These are phyloP conservation scores for Rhodotorula sp. DNA, from an alignment of 1,284 basidiomycete species.

Conservation along the genomic window DNA sequence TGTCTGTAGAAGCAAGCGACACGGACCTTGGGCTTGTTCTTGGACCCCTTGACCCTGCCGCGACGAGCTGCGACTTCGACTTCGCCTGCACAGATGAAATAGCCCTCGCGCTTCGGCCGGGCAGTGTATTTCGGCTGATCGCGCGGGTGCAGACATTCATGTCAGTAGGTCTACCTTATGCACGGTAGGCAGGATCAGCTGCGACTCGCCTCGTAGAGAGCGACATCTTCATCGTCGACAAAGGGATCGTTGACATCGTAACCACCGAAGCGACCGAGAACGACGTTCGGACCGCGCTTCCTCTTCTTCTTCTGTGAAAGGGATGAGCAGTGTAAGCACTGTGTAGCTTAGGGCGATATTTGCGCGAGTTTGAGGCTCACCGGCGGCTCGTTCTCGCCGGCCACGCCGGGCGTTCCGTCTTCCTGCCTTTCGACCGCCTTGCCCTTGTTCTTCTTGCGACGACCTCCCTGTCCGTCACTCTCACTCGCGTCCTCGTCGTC, in stretches of 20 bases:
- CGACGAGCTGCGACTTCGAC: slow-evolving; percentile 61
- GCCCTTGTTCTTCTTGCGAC: slow-evolving; percentile 45
- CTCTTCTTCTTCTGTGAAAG: slow-evolving; percentile 58
- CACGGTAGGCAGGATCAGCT: not conserved
- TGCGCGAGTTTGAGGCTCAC: slow-evolving; percentile 8
- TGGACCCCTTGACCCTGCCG: slow-evolving; percentile 33
- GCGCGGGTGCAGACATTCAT: too few species aligned
- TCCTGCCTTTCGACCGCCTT: slow-evolving; percentile 47
- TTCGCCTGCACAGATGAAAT: slow-evolving; percentile 63
- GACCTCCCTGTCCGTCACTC: slow-evolving; percentile 56
- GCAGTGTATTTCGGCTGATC: slow-evolving; percentile 30
- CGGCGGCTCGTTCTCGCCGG: slow-evolving; percentile 21
- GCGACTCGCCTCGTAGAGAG: slow-evolving; percentile 72
- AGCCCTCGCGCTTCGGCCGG: slow-evolving; percentile 30
- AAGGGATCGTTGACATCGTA: slow-evolving; percentile 92
- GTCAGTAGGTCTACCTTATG: not conserved
- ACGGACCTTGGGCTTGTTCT: slow-evolving; percentile 37
- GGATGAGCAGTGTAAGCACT: too few species aligned
- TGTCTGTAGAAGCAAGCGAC: accelerated
- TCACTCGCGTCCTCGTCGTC: slow-evolving; percentile 53
- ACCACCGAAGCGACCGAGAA: slow-evolving; percentile 47
- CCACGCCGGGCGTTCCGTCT: slow-evolving; percentile 51
- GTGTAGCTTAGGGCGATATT: not conserved
- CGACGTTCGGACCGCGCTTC: slow-evolving; percentile 45
- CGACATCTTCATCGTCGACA: slow-evolving; percentile 94